A percentile compares a stretch with the other conserved stretches of the same genome.
phyloP scores from a whole-genome alignment of 176 grass and related monocot genomes.

The Raddia distichophylla region DNA sequence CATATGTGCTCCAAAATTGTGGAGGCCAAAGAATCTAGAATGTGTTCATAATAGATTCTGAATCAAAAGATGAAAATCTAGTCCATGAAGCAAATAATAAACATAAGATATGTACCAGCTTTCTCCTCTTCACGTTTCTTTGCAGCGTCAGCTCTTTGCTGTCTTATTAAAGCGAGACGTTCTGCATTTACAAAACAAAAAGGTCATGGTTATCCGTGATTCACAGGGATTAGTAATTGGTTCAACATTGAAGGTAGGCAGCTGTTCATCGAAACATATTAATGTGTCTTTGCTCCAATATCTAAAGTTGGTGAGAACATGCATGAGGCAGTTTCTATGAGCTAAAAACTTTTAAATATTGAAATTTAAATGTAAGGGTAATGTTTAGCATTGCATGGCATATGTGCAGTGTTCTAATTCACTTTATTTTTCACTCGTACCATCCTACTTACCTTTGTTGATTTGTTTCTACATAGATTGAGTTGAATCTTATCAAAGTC shows the following conservation, averaged over 20 bases:
- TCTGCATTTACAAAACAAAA: slow-evolving; percentile 64
- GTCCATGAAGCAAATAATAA: slow-evolving; percentile 1
- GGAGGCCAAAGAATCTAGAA: neutral
- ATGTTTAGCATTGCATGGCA: neutral
- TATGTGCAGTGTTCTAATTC: neutral
- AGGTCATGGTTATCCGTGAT: slow-evolving; percentile 2
- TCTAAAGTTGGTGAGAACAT: neutral
- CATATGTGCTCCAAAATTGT: neutral
- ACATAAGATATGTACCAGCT: slow-evolving; percentile 63
- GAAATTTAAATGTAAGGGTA: neutral
- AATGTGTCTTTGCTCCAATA: neutral
- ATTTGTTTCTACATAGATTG: neutral
- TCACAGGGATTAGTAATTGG: slow-evolving; percentile 2
- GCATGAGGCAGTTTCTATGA: neutral
- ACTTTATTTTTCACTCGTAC: neutral
- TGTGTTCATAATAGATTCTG: neutral
- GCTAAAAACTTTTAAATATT: neutral
- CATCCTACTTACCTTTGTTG: slow-evolving; percentile 1
- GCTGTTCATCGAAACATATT: neutral
- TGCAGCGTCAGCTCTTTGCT: slow-evolving; percentile 92
- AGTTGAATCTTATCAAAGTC: slow-evolving; percentile 13
- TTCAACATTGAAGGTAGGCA: slow-evolving; percentile 14
- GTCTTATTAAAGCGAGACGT: slow-evolving; percentile 91
- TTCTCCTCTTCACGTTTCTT: slow-evolving; percentile 97
- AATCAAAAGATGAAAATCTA: slow-evolving; percentile 7